phyloP scores from a whole-genome alignment of 2,329 filamentous ascomycete genomes.

The Byssoonygena ceratinophila region DNA sequence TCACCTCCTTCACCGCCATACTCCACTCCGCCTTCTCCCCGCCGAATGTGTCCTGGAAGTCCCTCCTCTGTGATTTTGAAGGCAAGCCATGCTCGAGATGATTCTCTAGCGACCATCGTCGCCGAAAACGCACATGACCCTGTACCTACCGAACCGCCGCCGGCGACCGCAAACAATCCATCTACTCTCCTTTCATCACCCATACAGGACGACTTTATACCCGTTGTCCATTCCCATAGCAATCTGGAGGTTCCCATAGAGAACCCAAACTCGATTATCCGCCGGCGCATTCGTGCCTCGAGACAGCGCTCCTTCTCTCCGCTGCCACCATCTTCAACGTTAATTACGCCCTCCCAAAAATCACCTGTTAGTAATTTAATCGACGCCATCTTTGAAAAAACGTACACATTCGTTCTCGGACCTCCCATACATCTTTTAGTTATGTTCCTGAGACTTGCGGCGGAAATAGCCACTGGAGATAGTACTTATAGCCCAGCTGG shows the following conservation, averaged over 20 bases:
- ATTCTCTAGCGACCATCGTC: slow-evolving; percentile 23
- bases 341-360: slow-evolving; percentile 43
- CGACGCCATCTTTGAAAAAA: slow-evolving; percentile 61
- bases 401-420: slow-evolving; percentile 62
- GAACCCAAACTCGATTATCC: slow-evolving; percentile 31
- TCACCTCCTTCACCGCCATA: slow-evolving; percentile 17
- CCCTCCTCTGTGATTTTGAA: slow-evolving; percentile 12
- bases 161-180: neutral
- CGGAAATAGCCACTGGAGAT: slow-evolving; percentile 52
- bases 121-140: slow-evolving; percentile 9
- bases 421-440: slow-evolving; percentile 70
- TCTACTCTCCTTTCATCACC: neutral
- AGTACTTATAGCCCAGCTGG: slow-evolving; percentile 24
- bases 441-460: slow-evolving; percentile 71
- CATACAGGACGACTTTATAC: neutral
- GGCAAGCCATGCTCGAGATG: slow-evolving; percentile 22
- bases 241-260: slow-evolving; percentile 14
- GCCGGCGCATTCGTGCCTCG: slow-evolving; percentile 47
- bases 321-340: slow-evolving; percentile 55
- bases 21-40: slow-evolving; percentile 18
- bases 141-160: neutral
- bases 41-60: slow-evolving; percentile 11
- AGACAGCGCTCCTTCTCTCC: slow-evolving; percentile 53
- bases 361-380: slow-evolving; percentile 45
- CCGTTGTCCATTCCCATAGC: neutral